Conservation (phyloP, 306 rosid species). For the Gastrolobium bilobum region DNA sequence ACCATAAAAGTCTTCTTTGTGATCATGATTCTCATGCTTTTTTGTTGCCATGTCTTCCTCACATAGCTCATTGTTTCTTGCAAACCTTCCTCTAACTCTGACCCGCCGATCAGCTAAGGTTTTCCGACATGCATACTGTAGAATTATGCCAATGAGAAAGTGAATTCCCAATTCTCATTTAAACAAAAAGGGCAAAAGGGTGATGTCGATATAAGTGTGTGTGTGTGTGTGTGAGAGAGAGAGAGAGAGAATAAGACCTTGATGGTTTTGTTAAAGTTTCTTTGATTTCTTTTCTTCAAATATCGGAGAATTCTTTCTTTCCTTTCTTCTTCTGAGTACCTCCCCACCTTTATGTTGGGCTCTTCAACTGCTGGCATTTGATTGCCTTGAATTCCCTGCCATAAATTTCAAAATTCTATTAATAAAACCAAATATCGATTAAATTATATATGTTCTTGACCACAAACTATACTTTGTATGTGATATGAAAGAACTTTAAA, state of each 20-base stretch:
- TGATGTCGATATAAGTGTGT: neutral
- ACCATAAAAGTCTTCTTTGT: slow-evolving; percentile 52
- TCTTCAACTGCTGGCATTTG: slow-evolving; percentile 68
- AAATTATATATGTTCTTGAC: neutral
- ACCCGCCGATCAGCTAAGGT: slow-evolving; percentile 94
- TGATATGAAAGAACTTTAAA: neutral
- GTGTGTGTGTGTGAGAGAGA: neutral
- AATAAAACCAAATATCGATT: neutral
- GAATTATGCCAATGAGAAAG: neutral
- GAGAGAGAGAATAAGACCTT: slow-evolving; percentile 56
- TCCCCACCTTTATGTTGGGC: slow-evolving; percentile 73
- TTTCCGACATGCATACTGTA: slow-evolving; percentile 97
- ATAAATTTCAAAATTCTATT: slow-evolving; percentile 28
- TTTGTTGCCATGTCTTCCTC: slow-evolving; percentile 55
- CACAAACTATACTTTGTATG: neutral
- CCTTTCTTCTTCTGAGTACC: slow-evolving; percentile 93
- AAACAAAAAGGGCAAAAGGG: neutral
- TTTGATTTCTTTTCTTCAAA: slow-evolving; percentile 94
- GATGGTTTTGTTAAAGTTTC: slow-evolving; percentile 92
- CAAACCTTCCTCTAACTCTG: slow-evolving; percentile 96
- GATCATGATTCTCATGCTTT: slow-evolving; percentile 50
- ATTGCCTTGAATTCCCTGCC: slow-evolving; percentile 72
- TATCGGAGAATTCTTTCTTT: slow-evolving; percentile 87
- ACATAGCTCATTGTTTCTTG: slow-evolving; percentile 73
- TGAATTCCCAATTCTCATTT: neutral